Evolutionary conservation across 2,329 filamentous ascomycete genomes (phyloP), one percentile per base, ranked within the genome.

Genomic region (Cladosporium oxysporum): DNA sequence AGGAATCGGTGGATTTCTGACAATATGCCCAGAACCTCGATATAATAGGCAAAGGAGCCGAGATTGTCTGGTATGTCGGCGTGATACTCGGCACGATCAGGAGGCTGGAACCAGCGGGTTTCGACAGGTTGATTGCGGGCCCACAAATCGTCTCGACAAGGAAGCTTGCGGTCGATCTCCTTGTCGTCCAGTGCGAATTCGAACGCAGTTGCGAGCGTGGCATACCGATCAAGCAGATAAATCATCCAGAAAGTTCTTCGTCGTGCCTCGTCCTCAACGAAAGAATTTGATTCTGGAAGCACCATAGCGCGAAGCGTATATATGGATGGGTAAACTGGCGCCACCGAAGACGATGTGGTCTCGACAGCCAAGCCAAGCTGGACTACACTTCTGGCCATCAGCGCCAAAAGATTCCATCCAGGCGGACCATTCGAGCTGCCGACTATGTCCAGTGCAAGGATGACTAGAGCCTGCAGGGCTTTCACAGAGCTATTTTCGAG

Each of bases 201-300:
- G 71, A 97, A 97, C 0, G 93, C 92, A 0, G 93, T 97, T 0
- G 92, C 90, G 65, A 97, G 89, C 0, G 93, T 97, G 0, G 92
- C 92, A 75, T 96, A 97, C 59, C 93, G 86, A 76, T 97, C 93
- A 6, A 97, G 83, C 14, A 97, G 80, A 74, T 96, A 97, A 12
- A 96, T 89, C 88, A 96, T 94, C 93, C 93, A 97, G 77, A 97
- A 96, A 0, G 97, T 82, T 29, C 93, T 84, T 31, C 93, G 85
- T 31, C 93, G 84, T 50, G 91, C 91, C 77, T 97, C 93, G 68
- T 97, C 93, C 75, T 97, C 93, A 65, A 96, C 90, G 77, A 93
- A 97, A 68, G 92, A 91, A 60, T 87, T 88, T 0, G 93, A 86
- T 67, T 96, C 92, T 0, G 92, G 91, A 0, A 97, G 82, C 2